phyloP scores from a whole-genome alignment of 441 rosid genomes.

The Erodium chrysanthum region DNA sequence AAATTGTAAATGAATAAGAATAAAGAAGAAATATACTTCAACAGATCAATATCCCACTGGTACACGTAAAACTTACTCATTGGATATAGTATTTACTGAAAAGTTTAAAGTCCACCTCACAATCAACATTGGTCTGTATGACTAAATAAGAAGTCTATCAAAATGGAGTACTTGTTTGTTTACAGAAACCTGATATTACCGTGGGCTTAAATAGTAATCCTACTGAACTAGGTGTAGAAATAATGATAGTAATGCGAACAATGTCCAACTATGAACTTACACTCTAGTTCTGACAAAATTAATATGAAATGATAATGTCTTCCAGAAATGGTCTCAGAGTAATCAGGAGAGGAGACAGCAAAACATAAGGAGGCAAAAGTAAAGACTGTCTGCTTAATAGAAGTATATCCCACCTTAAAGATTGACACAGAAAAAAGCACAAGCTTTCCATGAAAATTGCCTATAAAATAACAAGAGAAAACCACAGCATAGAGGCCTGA shows the following conservation, averaged over 20 bases:
- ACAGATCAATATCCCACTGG: constrained; percentile 12
- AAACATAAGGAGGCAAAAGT: constrained; percentile 11
- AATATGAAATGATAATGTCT: background rate
- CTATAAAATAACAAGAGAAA: constrained; percentile 11
- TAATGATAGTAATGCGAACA: background rate
- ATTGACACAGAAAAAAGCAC: constrained; percentile 10
- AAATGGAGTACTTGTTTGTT: background rate
- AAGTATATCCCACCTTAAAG: constrained; percentile 16
- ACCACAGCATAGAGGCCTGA: constrained; percentile 4
- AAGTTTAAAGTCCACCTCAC: constrained; percentile 1
- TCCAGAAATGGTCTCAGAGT: background rate
- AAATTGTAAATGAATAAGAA: constrained; percentile 17
- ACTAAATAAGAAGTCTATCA: constrained; percentile 4
- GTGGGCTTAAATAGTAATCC: background rate
- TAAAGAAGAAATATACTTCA: constrained; percentile 8
- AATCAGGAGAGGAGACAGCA: background rate
- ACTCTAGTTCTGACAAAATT: background rate
- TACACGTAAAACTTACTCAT: constrained; percentile 6
- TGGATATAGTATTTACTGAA: constrained; percentile 6
- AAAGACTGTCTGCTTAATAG: constrained; percentile 10
- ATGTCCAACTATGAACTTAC: background rate
- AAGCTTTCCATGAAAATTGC: constrained; percentile 13
- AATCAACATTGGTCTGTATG: background rate
- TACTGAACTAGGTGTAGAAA: background rate
- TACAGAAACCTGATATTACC: background rate